Evolutionary conservation across 306 rosid genomes (phyloP).

Genomic region (Prunus padus): DNA sequence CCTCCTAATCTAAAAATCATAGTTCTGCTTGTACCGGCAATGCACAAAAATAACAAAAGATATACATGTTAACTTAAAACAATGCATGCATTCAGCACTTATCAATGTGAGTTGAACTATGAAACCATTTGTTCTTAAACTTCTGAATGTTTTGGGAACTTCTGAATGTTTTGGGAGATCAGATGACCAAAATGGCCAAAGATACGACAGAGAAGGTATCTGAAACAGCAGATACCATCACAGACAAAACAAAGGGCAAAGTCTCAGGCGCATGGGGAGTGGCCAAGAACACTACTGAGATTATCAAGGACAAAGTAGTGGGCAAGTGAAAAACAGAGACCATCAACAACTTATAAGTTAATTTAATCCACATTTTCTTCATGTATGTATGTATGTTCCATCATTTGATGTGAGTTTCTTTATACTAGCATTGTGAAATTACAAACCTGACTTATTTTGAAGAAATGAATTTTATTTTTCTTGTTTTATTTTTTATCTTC

Average conservation of each 20-base stretch:
- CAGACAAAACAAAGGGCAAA: conserved; percentile 39
- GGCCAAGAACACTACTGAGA: conserved; percentile 40
- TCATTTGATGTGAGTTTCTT: background rate
- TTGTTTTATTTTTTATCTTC: background rate
- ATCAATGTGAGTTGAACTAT: background rate
- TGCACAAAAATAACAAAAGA: no score
- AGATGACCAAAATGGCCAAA: conserved; percentile 40
- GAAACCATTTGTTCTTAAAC: background rate
- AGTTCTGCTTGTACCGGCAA: no score
- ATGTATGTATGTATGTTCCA: background rate
- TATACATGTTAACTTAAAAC: no score
- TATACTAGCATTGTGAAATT: background rate
- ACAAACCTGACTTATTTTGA: background rate
- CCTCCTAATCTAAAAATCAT: no score
- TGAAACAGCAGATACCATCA: conserved; percentile 38
- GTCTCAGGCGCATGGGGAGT: conserved; percentile 38
- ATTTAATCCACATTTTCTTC: background rate
- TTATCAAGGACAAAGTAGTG: conserved; percentile 40
- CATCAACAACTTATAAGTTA: background rate
- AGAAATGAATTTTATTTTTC: background rate
- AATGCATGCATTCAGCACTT: no score
- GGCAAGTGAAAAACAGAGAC: conserved; percentile 25
- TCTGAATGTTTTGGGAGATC: background rate
- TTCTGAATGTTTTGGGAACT: background rate
- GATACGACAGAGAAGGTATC: conserved; percentile 40